Conservation (phyloP, 345 rosid genomes). For the Eucalyptus grandis region DNA sequence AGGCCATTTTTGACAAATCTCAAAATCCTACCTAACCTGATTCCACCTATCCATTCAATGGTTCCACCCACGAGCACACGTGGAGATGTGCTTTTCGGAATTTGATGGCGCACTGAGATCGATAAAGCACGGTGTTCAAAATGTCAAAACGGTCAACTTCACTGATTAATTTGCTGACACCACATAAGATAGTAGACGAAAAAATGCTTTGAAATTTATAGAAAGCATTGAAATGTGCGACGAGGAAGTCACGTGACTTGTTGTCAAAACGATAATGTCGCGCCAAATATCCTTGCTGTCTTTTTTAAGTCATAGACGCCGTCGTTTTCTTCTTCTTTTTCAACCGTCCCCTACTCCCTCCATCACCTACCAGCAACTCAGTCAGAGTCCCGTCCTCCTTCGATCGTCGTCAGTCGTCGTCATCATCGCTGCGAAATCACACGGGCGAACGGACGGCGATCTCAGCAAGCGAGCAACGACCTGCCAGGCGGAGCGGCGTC, state of each 20-base stretch:
- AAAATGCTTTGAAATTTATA: background rate
- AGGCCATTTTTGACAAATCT: rapidly evolving
- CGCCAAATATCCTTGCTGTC: background rate
- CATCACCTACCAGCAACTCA: background rate
- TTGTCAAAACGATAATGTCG: background rate
- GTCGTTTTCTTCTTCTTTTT: background rate
- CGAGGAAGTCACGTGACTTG: background rate
- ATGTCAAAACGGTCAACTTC: background rate
- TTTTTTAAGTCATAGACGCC: background rate
- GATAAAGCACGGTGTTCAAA: background rate
- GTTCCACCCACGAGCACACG: rapidly evolving
- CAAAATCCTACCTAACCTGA: rapidly evolving
- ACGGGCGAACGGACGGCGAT: background rate
- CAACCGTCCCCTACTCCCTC: rapidly evolving
- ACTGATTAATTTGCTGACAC: background rate
- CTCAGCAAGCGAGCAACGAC: background rate
- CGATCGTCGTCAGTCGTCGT: background rate
- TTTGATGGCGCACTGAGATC: background rate
- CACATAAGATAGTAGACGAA: background rate
- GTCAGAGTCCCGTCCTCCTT: background rate
- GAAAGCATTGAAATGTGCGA: background rate
- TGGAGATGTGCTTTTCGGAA: background rate
- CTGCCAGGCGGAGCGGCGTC: background rate
- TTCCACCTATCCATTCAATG: rapidly evolving
- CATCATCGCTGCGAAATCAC: background rate